Evolutionary conservation across 2,329 filamentous ascomycete genomes (phyloP).

Genomic region (Colletotrichum phormii): DNA sequence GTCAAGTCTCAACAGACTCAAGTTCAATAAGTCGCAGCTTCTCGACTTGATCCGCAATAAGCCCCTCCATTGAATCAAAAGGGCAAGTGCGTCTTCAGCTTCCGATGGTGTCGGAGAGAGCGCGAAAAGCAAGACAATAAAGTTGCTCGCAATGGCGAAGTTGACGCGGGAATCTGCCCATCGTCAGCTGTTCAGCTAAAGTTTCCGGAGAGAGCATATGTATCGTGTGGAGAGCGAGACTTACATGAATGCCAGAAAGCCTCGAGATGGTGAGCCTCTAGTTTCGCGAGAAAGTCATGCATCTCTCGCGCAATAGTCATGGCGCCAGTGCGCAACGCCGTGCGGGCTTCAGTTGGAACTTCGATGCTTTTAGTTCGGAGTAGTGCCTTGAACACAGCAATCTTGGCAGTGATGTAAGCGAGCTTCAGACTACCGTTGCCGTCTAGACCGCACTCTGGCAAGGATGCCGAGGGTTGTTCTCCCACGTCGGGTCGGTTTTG

Average conservation of each 20-base stretch:
- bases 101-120: background rate
- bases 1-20: conserved; percentile 16
- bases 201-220: background rate
- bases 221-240: background rate
- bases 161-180: conserved; percentile 22
- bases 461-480: background rate
- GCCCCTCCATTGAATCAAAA: conserved; percentile 19
- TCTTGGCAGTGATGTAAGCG: conserved; percentile 21
- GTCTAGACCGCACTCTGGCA: conserved; percentile 1
- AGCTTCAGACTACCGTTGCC: conserved; percentile 19
- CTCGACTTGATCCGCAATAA: conserved; percentile 30
- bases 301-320: conserved; percentile 27
- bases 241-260: conserved; percentile 31
- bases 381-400: conserved; percentile 13
- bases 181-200: background rate
- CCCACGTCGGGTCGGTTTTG: conserved; percentile 12
- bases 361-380: conserved; percentile 17
- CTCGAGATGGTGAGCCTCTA: conserved; percentile 20
- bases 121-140: conserved; percentile 16
- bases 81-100: conserved; percentile 4
- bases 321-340: conserved; percentile 4
- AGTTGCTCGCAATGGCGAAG: conserved; percentile 29
- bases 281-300: conserved; percentile 17
- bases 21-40: conserved; percentile 23
- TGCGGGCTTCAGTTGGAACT: conserved; percentile 7